phyloP scores from a whole-genome alignment of 768 basidiomycete species.

The Thelephora aurantiotincta region DNA sequence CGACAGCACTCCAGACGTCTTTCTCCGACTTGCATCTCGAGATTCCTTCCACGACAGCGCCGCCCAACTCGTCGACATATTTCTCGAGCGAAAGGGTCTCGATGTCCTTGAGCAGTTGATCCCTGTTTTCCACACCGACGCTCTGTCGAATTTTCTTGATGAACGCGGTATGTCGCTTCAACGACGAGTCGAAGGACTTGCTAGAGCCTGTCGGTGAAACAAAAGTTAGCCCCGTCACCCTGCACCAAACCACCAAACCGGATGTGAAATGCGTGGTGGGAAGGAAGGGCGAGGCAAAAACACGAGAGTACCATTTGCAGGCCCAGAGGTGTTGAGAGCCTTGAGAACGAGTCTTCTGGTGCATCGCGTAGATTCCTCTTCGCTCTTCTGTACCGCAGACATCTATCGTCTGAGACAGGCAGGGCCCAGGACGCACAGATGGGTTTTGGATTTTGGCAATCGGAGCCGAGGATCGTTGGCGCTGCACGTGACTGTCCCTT shows the following conservation, averaged over 20 bases:
- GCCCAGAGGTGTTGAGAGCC: not conserved
- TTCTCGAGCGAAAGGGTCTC: slow-evolving; percentile 85
- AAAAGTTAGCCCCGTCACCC: not conserved
- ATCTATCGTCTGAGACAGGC: not conserved
- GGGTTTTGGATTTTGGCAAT: too few species aligned
- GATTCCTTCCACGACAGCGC: slow-evolving; percentile 77
- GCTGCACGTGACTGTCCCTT: too few species aligned
- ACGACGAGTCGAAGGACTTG: slow-evolving; percentile 75
- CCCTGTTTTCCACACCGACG: slow-evolving; percentile 66
- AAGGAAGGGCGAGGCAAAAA: not conserved
- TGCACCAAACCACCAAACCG: too few species aligned
- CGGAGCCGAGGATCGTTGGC: too few species aligned
- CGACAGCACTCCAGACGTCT: slow-evolving; percentile 84
- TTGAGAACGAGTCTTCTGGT: not conserved
- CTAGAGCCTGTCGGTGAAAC: slow-evolving; percentile 36
- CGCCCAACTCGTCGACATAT: slow-evolving; percentile 89
- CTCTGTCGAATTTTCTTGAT: slow-evolving; percentile 89
- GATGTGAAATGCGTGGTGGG: not conserved
- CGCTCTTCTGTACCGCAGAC: slow-evolving; percentile 7
- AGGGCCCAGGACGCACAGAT: too few species aligned
- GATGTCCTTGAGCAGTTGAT: slow-evolving; percentile 86
- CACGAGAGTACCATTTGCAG: too few species aligned
- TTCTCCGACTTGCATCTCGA: slow-evolving; percentile 82
- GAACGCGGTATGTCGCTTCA: slow-evolving; percentile 91
- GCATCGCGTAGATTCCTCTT: not conserved